Conservation (phyloP, 345 rosid genomes). For the Carallia brachiata region DNA sequence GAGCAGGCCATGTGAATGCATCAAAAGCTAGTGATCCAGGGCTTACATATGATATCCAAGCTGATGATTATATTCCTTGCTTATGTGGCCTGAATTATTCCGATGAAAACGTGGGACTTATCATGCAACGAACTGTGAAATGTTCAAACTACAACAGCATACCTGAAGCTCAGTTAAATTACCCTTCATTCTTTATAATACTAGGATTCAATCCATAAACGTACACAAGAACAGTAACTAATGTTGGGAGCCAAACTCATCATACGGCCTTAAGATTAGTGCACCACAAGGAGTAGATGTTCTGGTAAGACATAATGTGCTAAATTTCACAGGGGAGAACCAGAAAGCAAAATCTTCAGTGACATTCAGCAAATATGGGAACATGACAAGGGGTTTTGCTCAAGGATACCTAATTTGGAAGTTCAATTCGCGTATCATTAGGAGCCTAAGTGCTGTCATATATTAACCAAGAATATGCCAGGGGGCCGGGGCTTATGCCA, state of each 20-base stretch:
- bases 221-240: constrained; percentile 22
- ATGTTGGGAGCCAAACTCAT: constrained; percentile 8
- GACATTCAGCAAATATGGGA: constrained; percentile 8
- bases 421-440: background rate
- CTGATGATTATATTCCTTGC: constrained; percentile 17
- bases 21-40: constrained; percentile 43
- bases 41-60: constrained; percentile 38
- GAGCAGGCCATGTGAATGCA: constrained; percentile 48
- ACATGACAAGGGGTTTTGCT: background rate
- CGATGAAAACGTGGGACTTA: background rate
- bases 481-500: background rate
- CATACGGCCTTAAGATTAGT: background rate
- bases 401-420: constrained; percentile 20
- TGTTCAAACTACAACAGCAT: constrained; percentile 14
- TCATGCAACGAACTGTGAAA: background rate
- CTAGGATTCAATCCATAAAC: constrained; percentile 4
- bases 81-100: constrained; percentile 12
- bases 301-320: background rate
- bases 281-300: constrained; percentile 12
- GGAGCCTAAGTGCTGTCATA: constrained; percentile 10
- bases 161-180: constrained; percentile 20
- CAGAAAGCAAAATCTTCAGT: constrained; percentile 15
- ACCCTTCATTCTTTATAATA: constrained; percentile 18
- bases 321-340: background rate
- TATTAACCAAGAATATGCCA: background rate